Percentiles rank a stretch among this genome's conserved stretches.
phyloP scores from a whole-genome alignment of 805 yeast genomes.

The Ogataea haglerorum region DNA sequence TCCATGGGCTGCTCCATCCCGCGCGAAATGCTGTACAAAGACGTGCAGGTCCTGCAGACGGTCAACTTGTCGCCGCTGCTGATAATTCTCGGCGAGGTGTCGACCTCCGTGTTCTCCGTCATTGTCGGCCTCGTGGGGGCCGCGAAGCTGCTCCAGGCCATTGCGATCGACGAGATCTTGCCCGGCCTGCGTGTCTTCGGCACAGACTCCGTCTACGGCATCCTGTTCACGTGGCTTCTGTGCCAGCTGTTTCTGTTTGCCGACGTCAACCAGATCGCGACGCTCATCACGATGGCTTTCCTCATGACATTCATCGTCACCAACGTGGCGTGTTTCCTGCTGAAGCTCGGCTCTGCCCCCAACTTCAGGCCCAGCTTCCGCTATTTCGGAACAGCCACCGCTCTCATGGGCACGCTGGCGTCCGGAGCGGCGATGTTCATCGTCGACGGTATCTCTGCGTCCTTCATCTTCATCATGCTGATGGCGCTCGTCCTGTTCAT shows the following conservation, averaged over 20 bases:
- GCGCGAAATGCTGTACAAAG: slow-evolving; percentile 68
- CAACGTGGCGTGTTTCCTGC: slow-evolving; percentile 86
- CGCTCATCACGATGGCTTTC: slow-evolving; percentile 95
- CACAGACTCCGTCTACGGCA: slow-evolving; percentile 58
- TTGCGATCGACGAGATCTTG: slow-evolving; percentile 82
- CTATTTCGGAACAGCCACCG: slow-evolving; percentile 80
- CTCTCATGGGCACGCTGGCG: slow-evolving; percentile 65
- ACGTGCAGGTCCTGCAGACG: slow-evolving; percentile 82
- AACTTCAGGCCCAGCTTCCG: slow-evolving; percentile 94
- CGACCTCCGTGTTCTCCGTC: slow-evolving; percentile 88
- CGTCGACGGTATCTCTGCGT: slow-evolving; percentile 89
- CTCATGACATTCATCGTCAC: slow-evolving; percentile 94
- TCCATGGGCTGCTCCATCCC: slow-evolving; percentile 81
- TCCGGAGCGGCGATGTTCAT: slow-evolving; percentile 87
- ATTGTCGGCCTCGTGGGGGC: slow-evolving; percentile 97
- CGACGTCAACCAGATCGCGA: slow-evolving; percentile 90
- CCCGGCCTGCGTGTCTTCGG: slow-evolving; percentile 71
- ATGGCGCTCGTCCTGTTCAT: slow-evolving; percentile 68
- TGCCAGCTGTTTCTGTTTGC: slow-evolving; percentile 85
- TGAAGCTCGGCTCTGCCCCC: slow-evolving; percentile 92
- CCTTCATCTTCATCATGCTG: slow-evolving; percentile 65
- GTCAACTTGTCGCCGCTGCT: slow-evolving; percentile 65
- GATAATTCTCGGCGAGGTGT: slow-evolving; percentile 82
- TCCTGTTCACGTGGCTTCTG: slow-evolving; percentile 72
- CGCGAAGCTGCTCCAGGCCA: slow-evolving; percentile 85